Conservation (phyloP, 768 basidiomycete species). For the Chalciporus piperatus region DNA sequence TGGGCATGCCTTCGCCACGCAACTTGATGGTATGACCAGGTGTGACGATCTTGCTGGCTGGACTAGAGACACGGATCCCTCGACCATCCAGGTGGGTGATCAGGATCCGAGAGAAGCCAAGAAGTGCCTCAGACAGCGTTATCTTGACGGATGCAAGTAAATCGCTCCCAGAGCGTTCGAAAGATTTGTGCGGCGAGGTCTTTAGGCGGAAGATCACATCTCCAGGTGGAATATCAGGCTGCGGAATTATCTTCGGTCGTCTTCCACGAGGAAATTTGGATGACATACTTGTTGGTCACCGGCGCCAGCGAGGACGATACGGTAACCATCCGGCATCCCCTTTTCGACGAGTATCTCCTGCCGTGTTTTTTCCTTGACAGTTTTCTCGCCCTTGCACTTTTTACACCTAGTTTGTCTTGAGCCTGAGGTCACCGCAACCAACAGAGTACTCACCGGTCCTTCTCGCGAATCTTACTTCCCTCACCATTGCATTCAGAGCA, state of each 20-base stretch:
- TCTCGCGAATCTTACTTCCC: conserved; percentile 75
- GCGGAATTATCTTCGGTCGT: conserved; percentile 6
- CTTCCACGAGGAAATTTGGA: not conserved
- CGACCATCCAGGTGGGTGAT: conserved; percentile 92
- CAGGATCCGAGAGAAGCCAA: conserved; percentile 91
- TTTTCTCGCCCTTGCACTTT: conserved; percentile 88
- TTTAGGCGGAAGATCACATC: conserved; percentile 87
- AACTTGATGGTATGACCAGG: conserved; percentile 72
- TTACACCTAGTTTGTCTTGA: conserved; percentile 64
- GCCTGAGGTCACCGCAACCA: not conserved
- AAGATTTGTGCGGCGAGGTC: conserved; percentile 65
- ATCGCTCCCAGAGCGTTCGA: conserved; percentile 81
- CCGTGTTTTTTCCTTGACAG: conserved; percentile 82
- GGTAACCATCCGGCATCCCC: conserved; percentile 80
- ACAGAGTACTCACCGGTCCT: conserved; percentile 60
- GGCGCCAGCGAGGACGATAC: conserved; percentile 86
- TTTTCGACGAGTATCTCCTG: conserved; percentile 85
- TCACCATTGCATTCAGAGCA: conserved; percentile 71
- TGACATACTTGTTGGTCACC: conserved; percentile 80
- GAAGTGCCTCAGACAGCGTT: conserved; percentile 88
- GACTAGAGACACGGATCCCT: conserved; percentile 76
- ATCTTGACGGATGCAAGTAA: conserved; percentile 79
- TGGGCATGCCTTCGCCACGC: conserved; percentile 88
- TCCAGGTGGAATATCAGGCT: conserved; percentile 86
- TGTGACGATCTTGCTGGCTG: conserved; percentile 72